These are phyloP conservation scores for Balansia obtecta DNA, from an alignment of 2,329 filamentous ascomycete species.

Conservation along the genomic window DNA sequence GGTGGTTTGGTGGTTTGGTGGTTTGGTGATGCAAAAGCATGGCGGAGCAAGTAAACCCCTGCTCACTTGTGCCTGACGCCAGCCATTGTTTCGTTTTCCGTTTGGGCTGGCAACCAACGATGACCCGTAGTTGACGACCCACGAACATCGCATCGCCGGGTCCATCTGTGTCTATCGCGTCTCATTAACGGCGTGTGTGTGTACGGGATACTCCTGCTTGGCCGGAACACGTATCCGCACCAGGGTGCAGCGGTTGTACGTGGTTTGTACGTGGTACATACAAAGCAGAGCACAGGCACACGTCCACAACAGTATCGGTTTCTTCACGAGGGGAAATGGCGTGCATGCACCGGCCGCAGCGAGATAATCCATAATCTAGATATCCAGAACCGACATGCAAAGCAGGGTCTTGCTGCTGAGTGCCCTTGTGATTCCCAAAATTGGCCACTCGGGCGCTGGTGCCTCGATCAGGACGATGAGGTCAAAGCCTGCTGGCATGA, in stretches of 20 bases:
- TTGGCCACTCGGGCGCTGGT: conserved; percentile 5
- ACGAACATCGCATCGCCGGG: too few relatives aligned
- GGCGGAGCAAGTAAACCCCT: too few relatives aligned
- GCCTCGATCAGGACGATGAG: conserved; percentile 1
- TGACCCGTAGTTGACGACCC: background rate
- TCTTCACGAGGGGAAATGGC: background rate
- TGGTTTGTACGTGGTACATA: too few relatives aligned
- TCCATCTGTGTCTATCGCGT: background rate
- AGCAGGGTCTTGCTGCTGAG: background rate
- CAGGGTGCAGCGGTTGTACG: too few relatives aligned
- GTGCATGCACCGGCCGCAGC: background rate
- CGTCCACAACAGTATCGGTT: background rate
- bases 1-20: too few relatives aligned
- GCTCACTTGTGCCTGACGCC: too few relatives aligned
- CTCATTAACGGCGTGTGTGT: background rate
- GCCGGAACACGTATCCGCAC: background rate
- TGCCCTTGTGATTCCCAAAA: background rate
- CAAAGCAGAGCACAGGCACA: background rate
- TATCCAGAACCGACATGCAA: background rate
- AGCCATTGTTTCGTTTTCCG: too few relatives aligned
- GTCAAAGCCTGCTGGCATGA: background rate
- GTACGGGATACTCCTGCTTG: background rate
- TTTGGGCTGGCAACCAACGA: background rate
- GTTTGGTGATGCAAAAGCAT: too few relatives aligned
- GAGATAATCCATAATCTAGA: background rate